Base-by-base conservation (phyloP, 2,329 filamentous ascomycete species). In the Aspergillus awamori region DNA sequence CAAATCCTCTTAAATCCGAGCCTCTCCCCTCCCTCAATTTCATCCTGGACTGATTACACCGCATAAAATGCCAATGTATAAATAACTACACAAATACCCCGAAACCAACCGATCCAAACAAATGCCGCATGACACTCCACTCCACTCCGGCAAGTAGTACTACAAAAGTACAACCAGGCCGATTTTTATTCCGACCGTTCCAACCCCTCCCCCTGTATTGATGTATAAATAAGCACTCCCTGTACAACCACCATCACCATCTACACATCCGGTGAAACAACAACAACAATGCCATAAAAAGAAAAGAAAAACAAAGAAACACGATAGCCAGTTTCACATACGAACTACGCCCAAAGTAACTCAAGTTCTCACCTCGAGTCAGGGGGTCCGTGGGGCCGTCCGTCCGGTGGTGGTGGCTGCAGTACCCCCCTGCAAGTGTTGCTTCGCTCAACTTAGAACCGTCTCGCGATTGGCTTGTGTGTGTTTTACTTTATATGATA, bases 71-170 rank as follows among this genome's bases (percentile, higher is more conserved):
- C 41, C 7, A 3, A 6, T 36, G 33, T 13, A 45, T 11, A 20
- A 24, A 22, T 45, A 24, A 45, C 13, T 13, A 45, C 20, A 45
- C 41, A 22, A 20, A 13, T 13, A 26, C 15, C 7, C 45, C 45
- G 45, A 30, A 24, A 45, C 28, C 17, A 38, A 20, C 38, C 33
- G 53, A 55, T 30, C 36, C 38, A 17, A 24, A 55, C 24, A 28
- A 55, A 17, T 38, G 22, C 53, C 41, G 38, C 28, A 38, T 11
- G 38, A 17, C 52, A 53, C 52, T 53, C 52, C 52, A 53, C 52
- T 33, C 30, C 24, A 3, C 33, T 17, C 8, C 41, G 41, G 41
- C 41, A 45, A 17, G 20, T 36, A 17, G 20, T 36, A 22, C 33
- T 36, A 30, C 20, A 33, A 33, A 15, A 8, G n/a, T 36, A 36